phyloP scores from a whole-genome alignment of 345 rosid genomes.

The Pistacia integerrima region DNA sequence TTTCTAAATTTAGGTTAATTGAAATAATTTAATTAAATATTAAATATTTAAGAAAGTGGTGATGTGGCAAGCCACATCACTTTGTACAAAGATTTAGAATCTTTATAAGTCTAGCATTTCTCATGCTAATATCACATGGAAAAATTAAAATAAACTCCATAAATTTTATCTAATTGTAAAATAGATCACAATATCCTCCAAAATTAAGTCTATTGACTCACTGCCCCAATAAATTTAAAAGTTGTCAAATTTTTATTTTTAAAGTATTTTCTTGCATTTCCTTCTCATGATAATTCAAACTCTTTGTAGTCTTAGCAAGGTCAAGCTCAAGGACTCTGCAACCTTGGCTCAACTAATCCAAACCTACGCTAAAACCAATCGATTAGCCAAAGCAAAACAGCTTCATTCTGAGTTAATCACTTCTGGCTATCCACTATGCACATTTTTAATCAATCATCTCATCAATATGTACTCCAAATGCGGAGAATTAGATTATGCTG shows the following conservation, averaged over 20 bases:
- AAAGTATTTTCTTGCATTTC: not conserved
- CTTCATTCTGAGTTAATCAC: slow-evolving; percentile 3
- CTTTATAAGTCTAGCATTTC: too few species aligned
- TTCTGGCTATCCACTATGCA: not conserved
- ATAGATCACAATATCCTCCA: too few species aligned
- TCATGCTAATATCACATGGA: too few species aligned
- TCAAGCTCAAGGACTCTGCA: not conserved
- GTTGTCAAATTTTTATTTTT: not conserved
- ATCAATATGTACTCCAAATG: slow-evolving; percentile 9
- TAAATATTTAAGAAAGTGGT: too few species aligned
- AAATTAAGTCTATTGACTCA: too few species aligned
- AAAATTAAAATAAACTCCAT: too few species aligned
- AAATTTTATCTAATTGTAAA: too few species aligned
- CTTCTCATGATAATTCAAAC: not conserved
- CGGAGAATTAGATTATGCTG: slow-evolving; percentile 4
- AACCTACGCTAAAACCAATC: slow-evolving; percentile 12
- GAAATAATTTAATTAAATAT: too few species aligned
- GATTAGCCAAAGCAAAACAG: not conserved
- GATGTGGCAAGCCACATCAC: too few species aligned
- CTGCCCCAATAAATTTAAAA: too few species aligned
- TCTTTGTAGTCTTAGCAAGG: not conserved
- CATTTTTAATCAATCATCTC: slow-evolving; percentile 4
- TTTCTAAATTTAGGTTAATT: too few species aligned
- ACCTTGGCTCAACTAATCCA: not conserved
- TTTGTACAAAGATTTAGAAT: too few species aligned